Base-by-base conservation (phyloP, 169 alveolate species). In the Sarcocystis neurona region DNA sequence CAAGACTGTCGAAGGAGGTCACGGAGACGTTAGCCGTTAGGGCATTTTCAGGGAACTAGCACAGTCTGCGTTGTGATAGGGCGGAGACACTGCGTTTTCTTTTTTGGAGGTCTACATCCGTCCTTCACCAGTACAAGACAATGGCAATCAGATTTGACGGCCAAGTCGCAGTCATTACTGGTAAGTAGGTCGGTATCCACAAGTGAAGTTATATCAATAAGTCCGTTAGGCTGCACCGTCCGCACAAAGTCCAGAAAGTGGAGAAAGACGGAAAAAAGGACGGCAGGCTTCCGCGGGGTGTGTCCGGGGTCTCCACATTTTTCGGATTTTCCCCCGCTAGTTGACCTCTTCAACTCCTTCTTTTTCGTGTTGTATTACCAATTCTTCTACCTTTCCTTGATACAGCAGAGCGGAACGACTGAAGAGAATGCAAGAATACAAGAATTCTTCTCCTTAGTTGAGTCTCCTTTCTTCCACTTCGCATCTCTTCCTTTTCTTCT, bases 131-230 rank as follows among this genome's bases (percentile, higher is more conserved):
- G 53, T 23, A 23, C 32, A 74, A 79, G 75, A 58, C 5, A 47
- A 86, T 86, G 91, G 63, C 80, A 20, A 85, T 88, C 37, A 91
- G 96, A 84, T 93, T 92, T 87, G 96, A 94, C 90, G 92, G 91
- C 70, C 93, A 92, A 75, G 97, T 96, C 43, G 96, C 93, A 34
- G 94, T 86, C 50, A 58, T 86, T 37, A 86, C 91, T 30, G 91
- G 91, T 74, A 44, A 23, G 89, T 32, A 10, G 27, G 8, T 32
- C 8, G n/a, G 10, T 10, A 53, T 10, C 63, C 10, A 10, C 63
- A 10, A 53, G 63, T 53, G 10, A 10, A 12, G 10, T 20, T 20
- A 53, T 20, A 53, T 12, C 10, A 10, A 12, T 20, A 20, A 12
- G 63, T 20, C 30, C 20, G 20, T 53, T 53, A 10, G 30, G 10